phyloP scores from a whole-genome alignment of 139 green algal genomes.

The Marvania coccoides region DNA sequence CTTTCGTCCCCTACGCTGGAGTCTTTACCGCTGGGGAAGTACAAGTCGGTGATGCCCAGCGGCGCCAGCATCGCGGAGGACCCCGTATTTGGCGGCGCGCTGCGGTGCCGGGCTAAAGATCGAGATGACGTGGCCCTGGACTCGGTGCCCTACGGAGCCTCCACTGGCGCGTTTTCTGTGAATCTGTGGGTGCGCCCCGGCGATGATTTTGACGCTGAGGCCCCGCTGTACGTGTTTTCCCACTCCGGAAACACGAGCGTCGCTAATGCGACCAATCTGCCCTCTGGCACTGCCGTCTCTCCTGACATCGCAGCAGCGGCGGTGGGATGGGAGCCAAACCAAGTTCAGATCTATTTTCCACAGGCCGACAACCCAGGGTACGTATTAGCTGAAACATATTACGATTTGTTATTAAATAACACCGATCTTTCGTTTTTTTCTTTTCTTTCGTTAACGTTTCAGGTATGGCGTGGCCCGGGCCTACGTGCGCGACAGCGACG shows the following conservation, averaged over 20 bases:
- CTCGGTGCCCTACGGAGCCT: slow-evolving; percentile 24
- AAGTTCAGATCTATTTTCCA: slow-evolving; percentile 28
- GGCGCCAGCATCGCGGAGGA: slow-evolving; percentile 10
- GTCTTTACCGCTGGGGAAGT: slow-evolving; percentile 23
- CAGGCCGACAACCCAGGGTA: slow-evolving; percentile 1
- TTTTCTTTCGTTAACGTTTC: too few species aligned
- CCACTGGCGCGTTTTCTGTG: slow-evolving; percentile 39
- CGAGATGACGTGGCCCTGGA: slow-evolving; percentile 27
- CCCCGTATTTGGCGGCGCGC: slow-evolving; percentile 23
- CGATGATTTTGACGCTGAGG: background rate
- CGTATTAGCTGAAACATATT: too few species aligned
- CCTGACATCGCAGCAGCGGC: background rate
- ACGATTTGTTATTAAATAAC: too few species aligned
- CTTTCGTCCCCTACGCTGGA: background rate
- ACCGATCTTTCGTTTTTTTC: too few species aligned
- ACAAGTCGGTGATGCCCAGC: background rate
- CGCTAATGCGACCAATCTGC: background rate
- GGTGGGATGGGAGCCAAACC: slow-evolving; percentile 15
- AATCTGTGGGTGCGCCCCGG: slow-evolving; percentile 52
- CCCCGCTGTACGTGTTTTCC: slow-evolving; percentile 50
- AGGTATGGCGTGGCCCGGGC: slow-evolving; percentile 35
- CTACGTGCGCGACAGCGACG: slow-evolving; percentile 43
- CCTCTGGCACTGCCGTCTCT: too few species aligned
- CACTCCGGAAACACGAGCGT: slow-evolving; percentile 2
- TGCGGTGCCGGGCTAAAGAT: slow-evolving; percentile 10